phyloP scores from a whole-genome alignment of 345 rosid genomes.

The Anacardium occidentale region DNA sequence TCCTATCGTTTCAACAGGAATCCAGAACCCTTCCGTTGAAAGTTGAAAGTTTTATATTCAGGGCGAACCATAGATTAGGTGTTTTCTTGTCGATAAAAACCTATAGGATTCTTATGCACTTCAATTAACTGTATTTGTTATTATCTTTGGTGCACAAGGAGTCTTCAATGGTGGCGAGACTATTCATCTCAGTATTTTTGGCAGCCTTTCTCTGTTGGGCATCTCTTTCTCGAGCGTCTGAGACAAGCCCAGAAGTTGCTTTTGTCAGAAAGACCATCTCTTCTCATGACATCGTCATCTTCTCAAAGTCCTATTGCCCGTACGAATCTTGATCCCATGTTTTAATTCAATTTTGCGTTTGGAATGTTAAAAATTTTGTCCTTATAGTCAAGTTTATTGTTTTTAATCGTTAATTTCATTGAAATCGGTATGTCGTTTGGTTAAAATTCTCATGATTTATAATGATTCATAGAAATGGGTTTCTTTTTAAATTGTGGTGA shows the following conservation, averaged over 20 bases:
- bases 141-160: neutral
- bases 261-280: slow-evolving; percentile 77
- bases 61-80: too few relatives aligned
- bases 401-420: neutral
- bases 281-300: slow-evolving; percentile 85
- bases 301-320: slow-evolving; percentile 99
- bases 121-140: too few relatives aligned
- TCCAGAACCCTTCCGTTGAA: too few relatives aligned
- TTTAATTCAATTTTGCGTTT: too few relatives aligned
- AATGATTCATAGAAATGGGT: neutral
- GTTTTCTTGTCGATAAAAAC: too few relatives aligned
- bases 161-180: slow-evolving; percentile 23
- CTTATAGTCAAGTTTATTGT: neutral
- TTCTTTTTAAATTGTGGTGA: neutral
- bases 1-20: too few relatives aligned
- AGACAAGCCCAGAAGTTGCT: slow-evolving; percentile 32
- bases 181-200: slow-evolving; percentile 5
- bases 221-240: slow-evolving; percentile 28
- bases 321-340: slow-evolving; percentile 13
- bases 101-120: too few relatives aligned
- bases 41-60: too few relatives aligned
- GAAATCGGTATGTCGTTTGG: neutral
- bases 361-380: neutral
- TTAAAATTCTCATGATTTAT: neutral
- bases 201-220: slow-evolving; percentile 25